Evolutionary conservation across 495 filamentous ascomycete species (phyloP), one percentile per base, ranked within the genome.

Genomic region (Aspergillus indologenus): DNA sequence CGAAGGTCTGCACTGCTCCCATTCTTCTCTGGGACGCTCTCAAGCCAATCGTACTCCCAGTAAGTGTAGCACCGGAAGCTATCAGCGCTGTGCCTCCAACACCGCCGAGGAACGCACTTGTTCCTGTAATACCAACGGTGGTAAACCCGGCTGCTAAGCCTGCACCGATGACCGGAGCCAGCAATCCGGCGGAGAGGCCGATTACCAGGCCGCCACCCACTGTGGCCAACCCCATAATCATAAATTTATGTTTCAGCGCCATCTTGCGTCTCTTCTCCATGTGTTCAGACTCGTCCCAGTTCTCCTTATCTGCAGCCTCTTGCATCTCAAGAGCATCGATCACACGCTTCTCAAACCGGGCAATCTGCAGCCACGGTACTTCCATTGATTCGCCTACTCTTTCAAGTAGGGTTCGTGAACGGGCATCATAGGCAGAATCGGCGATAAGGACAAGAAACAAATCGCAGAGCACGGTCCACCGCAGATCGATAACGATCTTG

Each of bases 251-350:
- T 65, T 89, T 97, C 48, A 90, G 72, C 3, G 88, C 90, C 63
- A 82, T 74, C 70, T 97, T 96, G 49, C 87, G 83, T 52, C 94
- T 83, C 56, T 82, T 87, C 67, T 93, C 92, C 83, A 97, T 93
- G 67, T 98, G 92, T 47, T 95, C 92, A 17, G 91, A 85, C 73
- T 98, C 94, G 64, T 96, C 91, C 94, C 94, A 99, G 60, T 90
- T 96, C 72, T 99, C 95, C 68, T 93, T 95, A 26, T 90, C 85
- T 9, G 91, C 87, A 43, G 87, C 84, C 62, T 96, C 88, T 76
- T 99, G 94, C 90, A 99, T 96, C 71, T 98, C 94, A 20, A 99
- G 78, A 14, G 95, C 90, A 71, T 99, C 94, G 17, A 93, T 96
- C 18, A 98, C 92, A 26, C 92, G 90, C 75, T 98, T 98, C 73